Evolutionary conservation across 306 rosid species (phyloP).

Genomic region (Lotus japonicus): DNA sequence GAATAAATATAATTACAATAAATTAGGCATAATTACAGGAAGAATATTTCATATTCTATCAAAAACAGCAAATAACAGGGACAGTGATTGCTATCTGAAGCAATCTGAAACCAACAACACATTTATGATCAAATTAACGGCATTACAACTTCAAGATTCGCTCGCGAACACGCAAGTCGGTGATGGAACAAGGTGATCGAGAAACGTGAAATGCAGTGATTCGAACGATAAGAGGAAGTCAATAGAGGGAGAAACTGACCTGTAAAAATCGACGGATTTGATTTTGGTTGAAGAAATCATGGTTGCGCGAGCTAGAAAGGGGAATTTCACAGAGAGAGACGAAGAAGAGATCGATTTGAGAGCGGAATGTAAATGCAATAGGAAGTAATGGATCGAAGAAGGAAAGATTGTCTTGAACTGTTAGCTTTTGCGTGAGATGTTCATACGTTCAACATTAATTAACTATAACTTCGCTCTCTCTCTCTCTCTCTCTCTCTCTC

Average conservation of each 20-base stretch:
- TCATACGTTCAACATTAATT: not conserved
- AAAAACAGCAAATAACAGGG: too few relatives aligned
- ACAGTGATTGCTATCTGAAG: not conserved
- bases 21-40: too few relatives aligned
- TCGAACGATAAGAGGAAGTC: not conserved
- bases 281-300: constrained; percentile 72
- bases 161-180: not conserved
- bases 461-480: constrained; percentile 12
- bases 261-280: constrained; percentile 96
- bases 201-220: constrained; percentile 5
- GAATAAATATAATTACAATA: too few relatives aligned
- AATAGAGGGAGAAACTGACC: constrained; percentile 52
- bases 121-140: constrained; percentile 7
- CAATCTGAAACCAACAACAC: not conserved
- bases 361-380: not conserved
- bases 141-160: constrained; percentile 16
- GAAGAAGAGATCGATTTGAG: constrained; percentile 22
- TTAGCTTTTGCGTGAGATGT: not conserved
- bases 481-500: not conserved
- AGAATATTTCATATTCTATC: too few relatives aligned
- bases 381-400: constrained; percentile 21
- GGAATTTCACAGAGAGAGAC: not conserved
- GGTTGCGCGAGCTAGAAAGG: constrained; percentile 24
- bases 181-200: not conserved
- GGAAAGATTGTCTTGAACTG: constrained; percentile 10